Evolutionary conservation across 2,329 filamentous ascomycete species (phyloP), one percentile per base, ranked within the genome.

Genomic region (Clonostachys rosea): DNA sequence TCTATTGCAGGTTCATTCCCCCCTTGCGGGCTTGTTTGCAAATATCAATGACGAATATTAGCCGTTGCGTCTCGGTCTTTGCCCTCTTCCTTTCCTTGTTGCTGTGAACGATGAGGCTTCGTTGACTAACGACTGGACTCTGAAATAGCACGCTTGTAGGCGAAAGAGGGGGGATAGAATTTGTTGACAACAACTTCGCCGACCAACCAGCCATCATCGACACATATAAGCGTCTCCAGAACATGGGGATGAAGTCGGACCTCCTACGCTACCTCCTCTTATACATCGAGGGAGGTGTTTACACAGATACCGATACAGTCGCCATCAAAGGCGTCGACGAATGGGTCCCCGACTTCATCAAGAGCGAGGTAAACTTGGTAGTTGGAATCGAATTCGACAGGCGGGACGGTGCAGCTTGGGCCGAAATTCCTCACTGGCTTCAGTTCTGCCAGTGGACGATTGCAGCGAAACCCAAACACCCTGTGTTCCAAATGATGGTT

Each of bases 271-370:
- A 61, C 48, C 52, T 60, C 6, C 33, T 61, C 30, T 54, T 61
- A 24, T 43, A 42, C 20, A 44, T 50, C 5, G 58, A 65, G 33
- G 65, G 66, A 12, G 66, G 73, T 12, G 48, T 49, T 5, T 50
- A 50, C 14, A 43, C 48, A 13, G 48, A 50, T 40, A 45, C 39
- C 30, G 79, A 83, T 54, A 78, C 81, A 11, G 73, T 79, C 54
- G 74, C 76, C 11, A 59, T 82, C n/a, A 69, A 69, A 33, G 71
- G 78, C 0, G 62, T 81, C 44, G 63, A 74, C 18, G 16, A 47
- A 5, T 61, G 58, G 58, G 43, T 60, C 5, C 56, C 59, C 6
- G 35, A 42, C 9, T 16, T 48, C 5, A 13, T 56, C 20, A 55
- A 54, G 5, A 48, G 52, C 47, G 34, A 48, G n/a, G 54, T 55